A percentile compares a stretch with the other conserved stretches of the same genome.
These are phyloP conservation scores for Aethionema arabicum DNA, from an alignment of 345 rosid genomes.

Conservation along the genomic window DNA sequence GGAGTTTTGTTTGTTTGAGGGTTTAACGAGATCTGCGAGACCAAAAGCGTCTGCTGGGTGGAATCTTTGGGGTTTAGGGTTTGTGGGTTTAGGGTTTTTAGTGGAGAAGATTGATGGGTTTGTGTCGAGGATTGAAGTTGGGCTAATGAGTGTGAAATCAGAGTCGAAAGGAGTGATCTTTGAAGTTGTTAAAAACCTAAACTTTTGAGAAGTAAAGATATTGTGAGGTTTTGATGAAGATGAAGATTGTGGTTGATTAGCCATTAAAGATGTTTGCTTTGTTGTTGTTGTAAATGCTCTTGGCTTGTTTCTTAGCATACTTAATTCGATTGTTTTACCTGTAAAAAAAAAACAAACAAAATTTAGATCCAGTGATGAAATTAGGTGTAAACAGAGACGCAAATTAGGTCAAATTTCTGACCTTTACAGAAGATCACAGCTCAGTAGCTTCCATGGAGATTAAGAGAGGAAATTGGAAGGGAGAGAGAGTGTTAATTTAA, in stretches of 20 bases:
- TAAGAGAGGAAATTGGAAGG: neutral
- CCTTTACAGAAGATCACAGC: constrained; percentile 28
- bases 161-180: constrained; percentile 44
- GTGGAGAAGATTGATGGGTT: constrained; percentile 45
- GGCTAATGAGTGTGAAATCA: constrained; percentile 49
- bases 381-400: no score
- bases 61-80: constrained; percentile 41
- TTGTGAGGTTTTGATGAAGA: constrained; percentile 30
- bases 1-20: constrained; percentile 19
- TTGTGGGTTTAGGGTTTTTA: constrained; percentile 26
- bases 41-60: constrained; percentile 48
- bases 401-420: no score
- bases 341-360: no score
- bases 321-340: neutral
- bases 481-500: no score
- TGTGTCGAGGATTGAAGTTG: constrained; percentile 58
- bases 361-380: constrained; percentile 11
- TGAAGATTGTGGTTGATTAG: constrained; percentile 49
- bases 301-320: constrained; percentile 53
- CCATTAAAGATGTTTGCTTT: constrained; percentile 58
- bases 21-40: constrained; percentile 56
- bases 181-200: constrained; percentile 51
- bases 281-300: constrained; percentile 43
- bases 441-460: constrained; percentile 38
- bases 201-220: constrained; percentile 54